Evolutionary conservation across 2,329 filamentous ascomycete species (phyloP).

Genomic region (Fusarium floridanum): DNA sequence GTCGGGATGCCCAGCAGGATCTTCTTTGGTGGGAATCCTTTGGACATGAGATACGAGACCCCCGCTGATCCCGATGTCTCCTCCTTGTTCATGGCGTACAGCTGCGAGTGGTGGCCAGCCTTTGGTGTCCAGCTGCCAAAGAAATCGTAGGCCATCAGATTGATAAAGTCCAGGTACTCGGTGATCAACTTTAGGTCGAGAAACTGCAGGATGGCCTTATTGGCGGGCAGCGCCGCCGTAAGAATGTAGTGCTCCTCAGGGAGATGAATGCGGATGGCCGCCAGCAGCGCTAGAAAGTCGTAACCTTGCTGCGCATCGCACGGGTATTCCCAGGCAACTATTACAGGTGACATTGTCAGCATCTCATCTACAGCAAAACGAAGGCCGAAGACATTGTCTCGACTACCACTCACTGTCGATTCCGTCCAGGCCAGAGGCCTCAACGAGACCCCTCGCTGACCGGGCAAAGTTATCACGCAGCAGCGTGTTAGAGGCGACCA

Average conservation of each 20-base stretch:
- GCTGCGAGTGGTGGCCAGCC: slow-evolving; percentile 81
- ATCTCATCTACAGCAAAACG: background rate
- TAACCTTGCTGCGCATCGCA: slow-evolving; percentile 73
- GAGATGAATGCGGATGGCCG: slow-evolving; percentile 74
- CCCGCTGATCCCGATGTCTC: slow-evolving; percentile 76
- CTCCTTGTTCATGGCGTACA: slow-evolving; percentile 72
- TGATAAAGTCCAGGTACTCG: slow-evolving; percentile 79
- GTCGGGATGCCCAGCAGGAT: slow-evolving; percentile 81
- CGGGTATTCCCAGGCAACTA: slow-evolving; percentile 87
- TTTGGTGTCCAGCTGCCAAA: slow-evolving; percentile 76
- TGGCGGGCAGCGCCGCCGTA: slow-evolving; percentile 79
- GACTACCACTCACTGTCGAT: slow-evolving; percentile 74
- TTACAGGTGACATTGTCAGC: slow-evolving; percentile 24
- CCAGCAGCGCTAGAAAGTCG: slow-evolving; percentile 78
- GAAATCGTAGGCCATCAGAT: slow-evolving; percentile 86
- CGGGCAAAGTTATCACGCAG: slow-evolving; percentile 77
- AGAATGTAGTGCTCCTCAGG: slow-evolving; percentile 77
- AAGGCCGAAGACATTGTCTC: background rate
- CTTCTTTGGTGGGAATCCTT: slow-evolving; percentile 77
- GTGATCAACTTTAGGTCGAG: slow-evolving; percentile 75
- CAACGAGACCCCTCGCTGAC: slow-evolving; percentile 75
- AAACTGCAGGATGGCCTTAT: slow-evolving; percentile 73
- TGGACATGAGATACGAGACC: slow-evolving; percentile 73
- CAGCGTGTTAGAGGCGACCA: slow-evolving; percentile 71
- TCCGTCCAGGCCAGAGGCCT: slow-evolving; percentile 71